phyloP scores from a whole-genome alignment of 192 early-diverging fungal genomes.

The Gigaspora rosea region DNA sequence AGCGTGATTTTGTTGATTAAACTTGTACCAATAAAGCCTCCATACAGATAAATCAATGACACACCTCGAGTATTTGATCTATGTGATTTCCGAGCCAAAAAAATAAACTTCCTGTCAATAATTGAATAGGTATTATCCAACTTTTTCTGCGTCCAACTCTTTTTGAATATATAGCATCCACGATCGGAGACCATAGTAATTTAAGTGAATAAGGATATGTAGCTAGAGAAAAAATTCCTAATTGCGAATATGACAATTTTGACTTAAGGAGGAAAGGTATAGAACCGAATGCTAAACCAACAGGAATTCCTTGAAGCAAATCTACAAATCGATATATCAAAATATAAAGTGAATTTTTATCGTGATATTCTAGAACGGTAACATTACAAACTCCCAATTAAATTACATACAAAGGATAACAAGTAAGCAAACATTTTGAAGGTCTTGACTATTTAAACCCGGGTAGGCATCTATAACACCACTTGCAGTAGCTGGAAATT shows the following conservation, averaged over 20 bases:
- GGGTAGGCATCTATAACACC: constrained; percentile 15
- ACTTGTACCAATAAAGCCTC: background rate
- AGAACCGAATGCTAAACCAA: constrained; percentile 87
- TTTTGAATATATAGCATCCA: constrained; percentile 86
- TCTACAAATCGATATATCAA: constrained; percentile 43
- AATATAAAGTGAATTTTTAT: background rate
- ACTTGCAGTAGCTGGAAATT: background rate
- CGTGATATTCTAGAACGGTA: background rate
- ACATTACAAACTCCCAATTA: background rate
- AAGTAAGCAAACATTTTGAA: constrained; percentile 54
- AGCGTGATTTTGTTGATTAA: background rate
- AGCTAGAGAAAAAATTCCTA: constrained; percentile 92
- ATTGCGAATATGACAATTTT: constrained; percentile 87
- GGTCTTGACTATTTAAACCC: constrained; percentile 26
- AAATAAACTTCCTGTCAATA: constrained; percentile 77
- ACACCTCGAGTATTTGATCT: constrained; percentile 58
- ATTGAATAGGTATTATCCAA: constrained; percentile 99
- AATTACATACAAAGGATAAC: constrained; percentile 54
- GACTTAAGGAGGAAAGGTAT: constrained; percentile 95
- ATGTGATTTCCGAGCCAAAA: constrained; percentile 78
- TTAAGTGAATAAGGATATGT: constrained; percentile 98
- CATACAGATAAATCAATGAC: background rate
- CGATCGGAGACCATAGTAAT: constrained; percentile 96
- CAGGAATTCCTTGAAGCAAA: constrained; percentile 92
- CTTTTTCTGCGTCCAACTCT: constrained; percentile 89